Base-by-base conservation (phyloP, 352 stramenopile genomes). In the Pythium brachiatum region DNA sequence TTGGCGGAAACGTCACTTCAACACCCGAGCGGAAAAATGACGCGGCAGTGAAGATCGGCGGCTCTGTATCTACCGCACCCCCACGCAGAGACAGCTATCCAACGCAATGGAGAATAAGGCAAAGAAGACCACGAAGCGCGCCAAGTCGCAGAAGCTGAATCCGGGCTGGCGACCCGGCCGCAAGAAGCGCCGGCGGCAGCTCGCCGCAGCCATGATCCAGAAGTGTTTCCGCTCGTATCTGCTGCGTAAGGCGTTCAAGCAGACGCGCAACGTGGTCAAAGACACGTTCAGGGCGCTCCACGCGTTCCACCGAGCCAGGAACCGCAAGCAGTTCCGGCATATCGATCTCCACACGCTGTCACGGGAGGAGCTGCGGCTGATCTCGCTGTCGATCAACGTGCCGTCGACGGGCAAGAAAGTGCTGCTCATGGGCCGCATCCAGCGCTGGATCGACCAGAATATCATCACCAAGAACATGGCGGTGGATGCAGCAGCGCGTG, bases 361-460 rank as follows among this genome's bases (percentile, higher is more conserved):
- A 21, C 75, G 78, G 15, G 78, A 90, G 25, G 83, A 88, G 62
- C 62, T 92, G 39, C 74, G 79, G 31, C 68, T 90, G 25, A 57
- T 86, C 29, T 79, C 84, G 29, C 43, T 92, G 51, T 74, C 78
- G 38, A 68, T 92, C 11, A 89, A 91, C 50, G 47, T 93, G 34
- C 84, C 84, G 41, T 85, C 79, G 9, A 88, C 79, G 3, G 80
- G 84, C 53, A 93, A 93, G 66, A 93, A 92, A 48, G 78, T 86
- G 62, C 60, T 89, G 46, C 56, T 93, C 2, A 84, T 93, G 21
- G 79, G 76, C 36, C 76, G 82, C 11, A 79, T 93, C 55, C 82
- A 93, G 66, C 77, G 77, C 20, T 93, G 84, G 84, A 66, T 91
- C 12, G 81, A 93, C 50, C 72, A 89, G 50, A 79, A 89, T 41